Percentiles rank a stretch among this genome's conserved stretches.
phyloP scores from a whole-genome alignment of 345 rosid species.

The Hibiscus tridactylites region DNA sequence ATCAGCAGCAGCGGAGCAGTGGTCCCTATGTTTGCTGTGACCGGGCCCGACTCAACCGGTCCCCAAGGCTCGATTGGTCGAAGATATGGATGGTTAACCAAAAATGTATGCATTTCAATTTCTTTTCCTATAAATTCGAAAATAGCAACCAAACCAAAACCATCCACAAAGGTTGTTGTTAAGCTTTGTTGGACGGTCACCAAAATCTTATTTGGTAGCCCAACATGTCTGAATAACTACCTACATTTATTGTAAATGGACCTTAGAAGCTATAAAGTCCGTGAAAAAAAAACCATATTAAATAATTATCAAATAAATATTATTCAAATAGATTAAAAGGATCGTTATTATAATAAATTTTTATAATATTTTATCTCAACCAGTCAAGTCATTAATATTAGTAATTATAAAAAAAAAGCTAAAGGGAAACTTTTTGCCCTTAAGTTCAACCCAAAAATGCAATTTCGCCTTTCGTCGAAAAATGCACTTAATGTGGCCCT shows the following conservation, averaged over 20 bases:
- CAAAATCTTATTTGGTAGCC: not conserved
- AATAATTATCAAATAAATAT: not conserved
- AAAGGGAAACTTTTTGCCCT: too few relatives aligned
- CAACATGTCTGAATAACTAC: not conserved
- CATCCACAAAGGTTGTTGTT: not conserved
- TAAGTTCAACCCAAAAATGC: too few relatives aligned
- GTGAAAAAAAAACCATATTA: not conserved
- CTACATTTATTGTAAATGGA: not conserved
- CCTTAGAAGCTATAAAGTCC: too few relatives aligned
- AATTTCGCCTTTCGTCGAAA: too few relatives aligned
- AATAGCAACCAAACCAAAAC: too few relatives aligned
- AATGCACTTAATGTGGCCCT: too few relatives aligned
- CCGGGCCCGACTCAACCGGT: not conserved
- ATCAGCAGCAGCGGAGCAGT: not conserved
- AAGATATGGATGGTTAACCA: not conserved
- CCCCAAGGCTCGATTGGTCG: not conserved
- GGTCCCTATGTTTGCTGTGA: not conserved
- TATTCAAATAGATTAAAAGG: not conserved
- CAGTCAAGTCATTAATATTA: too few relatives aligned
- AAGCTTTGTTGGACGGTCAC: not conserved
- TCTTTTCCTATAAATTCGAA: not conserved
- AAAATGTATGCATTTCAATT: not conserved
- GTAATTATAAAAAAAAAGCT: not conserved
- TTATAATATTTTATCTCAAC: too few relatives aligned
- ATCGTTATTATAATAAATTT: too few relatives aligned